These are phyloP conservation scores for Agaricus subrufescens DNA, from an alignment of 768 basidiomycete species.

Conservation along the genomic window DNA sequence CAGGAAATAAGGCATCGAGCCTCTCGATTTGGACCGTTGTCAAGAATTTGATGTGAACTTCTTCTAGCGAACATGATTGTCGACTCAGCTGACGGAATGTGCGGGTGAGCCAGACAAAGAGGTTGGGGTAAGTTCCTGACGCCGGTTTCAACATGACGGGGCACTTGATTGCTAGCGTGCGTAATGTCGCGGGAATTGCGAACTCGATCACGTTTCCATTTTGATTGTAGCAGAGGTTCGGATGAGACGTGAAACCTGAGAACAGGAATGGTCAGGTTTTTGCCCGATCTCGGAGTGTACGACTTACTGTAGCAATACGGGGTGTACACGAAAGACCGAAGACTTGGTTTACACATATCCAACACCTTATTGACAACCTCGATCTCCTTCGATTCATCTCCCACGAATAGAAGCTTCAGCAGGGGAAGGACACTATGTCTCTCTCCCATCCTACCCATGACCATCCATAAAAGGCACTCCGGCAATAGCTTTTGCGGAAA, in stretches of 20 bases:
- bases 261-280: background rate
- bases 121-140: background rate
- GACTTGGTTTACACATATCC: constrained; percentile 3
- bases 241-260: constrained; percentile 6
- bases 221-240: constrained; percentile 5
- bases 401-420: constrained; percentile 3
- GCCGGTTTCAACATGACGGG: constrained; percentile 7
- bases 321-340: constrained; percentile 8
- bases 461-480: constrained; percentile 7
- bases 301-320: constrained; percentile 7
- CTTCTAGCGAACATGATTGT: constrained; percentile 2
- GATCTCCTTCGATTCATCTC: constrained; percentile 5
- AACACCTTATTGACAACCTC: constrained; percentile 5
- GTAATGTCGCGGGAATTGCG: background rate
- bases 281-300: too few species aligned
- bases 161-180: constrained; percentile 9
- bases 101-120: constrained; percentile 2
- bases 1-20: constrained; percentile 8
- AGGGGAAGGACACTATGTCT: background rate
- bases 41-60: constrained; percentile 5
- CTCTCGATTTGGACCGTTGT: constrained; percentile 5
- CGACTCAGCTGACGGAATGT: constrained; percentile 2
- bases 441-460: background rate
- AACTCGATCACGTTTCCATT: constrained; percentile 5
- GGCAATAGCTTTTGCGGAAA: constrained; percentile 6